Base-by-base conservation (phyloP, 352 stramenopile species). In the Thalassiosira mediterranea region DNA sequence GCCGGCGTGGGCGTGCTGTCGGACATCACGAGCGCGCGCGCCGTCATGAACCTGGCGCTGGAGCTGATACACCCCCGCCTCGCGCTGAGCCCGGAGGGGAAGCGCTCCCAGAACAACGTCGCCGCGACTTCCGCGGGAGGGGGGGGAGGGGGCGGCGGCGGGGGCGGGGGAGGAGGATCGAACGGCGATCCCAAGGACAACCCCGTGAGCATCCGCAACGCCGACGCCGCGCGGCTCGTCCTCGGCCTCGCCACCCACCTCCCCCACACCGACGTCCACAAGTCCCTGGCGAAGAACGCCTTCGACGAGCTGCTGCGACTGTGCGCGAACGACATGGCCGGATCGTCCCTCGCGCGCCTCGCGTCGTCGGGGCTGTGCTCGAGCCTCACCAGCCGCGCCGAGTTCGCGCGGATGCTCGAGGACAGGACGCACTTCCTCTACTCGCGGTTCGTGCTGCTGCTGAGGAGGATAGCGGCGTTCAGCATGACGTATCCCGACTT, bases 401-500 rank as follows among this genome's bases (percentile, higher is more conserved):
- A 90, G 64, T 91, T 93, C 72, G 81, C 81, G 21, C 63, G 66
- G 23, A 83, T 91, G 66, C 52, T 93, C 3, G 86, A 91, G 40
- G 83, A 90, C 44, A 62, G 70, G 19, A 73, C 68, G 1, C 85
- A 93, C 72, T 85, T 79, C 29, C 65, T 93, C 2, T 88, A 91
- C 51, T 81, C 88, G 7, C 62, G 80, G 25, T 91, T 91, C 65
- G 79, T 89, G 10, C 58, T 86, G 21, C 57, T 93, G 17, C 63
- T 92, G 13, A 65, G 84, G 51, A 62, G 83, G 7, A 83, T 93
- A 49, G 84, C 88, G 37, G 73, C 86, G 19, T 92, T 92, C 47
- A 85, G 77, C 48, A 93, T 93, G 87, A 89, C 86, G 3, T 88
- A 92, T 56, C 88, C 71, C 21, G 89, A 94, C 68, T 94, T 94